Base-by-base conservation (phyloP, 2,329 filamentous ascomycete genomes). In the Monosporascus sp. region DNA sequence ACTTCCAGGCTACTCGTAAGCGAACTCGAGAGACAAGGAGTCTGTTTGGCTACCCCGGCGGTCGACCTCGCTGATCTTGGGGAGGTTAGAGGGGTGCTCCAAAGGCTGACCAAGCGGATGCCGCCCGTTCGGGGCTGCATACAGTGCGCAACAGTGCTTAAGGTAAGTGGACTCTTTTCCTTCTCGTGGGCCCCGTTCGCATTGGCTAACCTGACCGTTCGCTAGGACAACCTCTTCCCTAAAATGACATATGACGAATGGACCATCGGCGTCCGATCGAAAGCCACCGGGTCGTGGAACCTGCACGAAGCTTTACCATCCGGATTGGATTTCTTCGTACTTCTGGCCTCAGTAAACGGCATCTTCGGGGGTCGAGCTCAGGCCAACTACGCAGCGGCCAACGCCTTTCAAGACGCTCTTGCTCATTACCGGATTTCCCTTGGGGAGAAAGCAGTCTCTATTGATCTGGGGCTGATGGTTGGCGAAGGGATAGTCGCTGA, bases 311-410 rank as follows among this genome's bases (percentile, higher is more conserved):
- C 44, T 3, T 41, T 61, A 2, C 53, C 54, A 14, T 5, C 4
- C 7, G 53, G 46, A 4, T 36, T 60, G 8, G 69, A 71, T 40
- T 75, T 76, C 61, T 41, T 41, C 38, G 38, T 41, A 17, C 8
- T 41, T 6, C 8, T 41, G 6, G 8, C 38, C 6, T 41, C 38
- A 16, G 38, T 41, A 14, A 41, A 41, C n/a, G 38, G n/a, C n/a
- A n/a, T n/a, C n/a, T n/a, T n/a, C n/a, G n/a, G n/a, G n/a, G n/a
- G n/a, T n/a, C n/a, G n/a, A n/a, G n/a, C n/a, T n/a, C n/a, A 17
- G 38, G 38, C 38, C 9, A 41, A 41, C 38, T 41, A 41, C 17
- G n/a, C 38, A 6, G 38, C 38, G 11, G n/a, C 8, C 8, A 41
- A 41, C n/a, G 7, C 38, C 6, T 41, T 41, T 17, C 8, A 9